Percentiles rank a stretch among this genome's conserved stretches.
Conservation (phyloP, 2,329 filamentous ascomycete genomes). For the Calonectria ilicicola region DNA sequence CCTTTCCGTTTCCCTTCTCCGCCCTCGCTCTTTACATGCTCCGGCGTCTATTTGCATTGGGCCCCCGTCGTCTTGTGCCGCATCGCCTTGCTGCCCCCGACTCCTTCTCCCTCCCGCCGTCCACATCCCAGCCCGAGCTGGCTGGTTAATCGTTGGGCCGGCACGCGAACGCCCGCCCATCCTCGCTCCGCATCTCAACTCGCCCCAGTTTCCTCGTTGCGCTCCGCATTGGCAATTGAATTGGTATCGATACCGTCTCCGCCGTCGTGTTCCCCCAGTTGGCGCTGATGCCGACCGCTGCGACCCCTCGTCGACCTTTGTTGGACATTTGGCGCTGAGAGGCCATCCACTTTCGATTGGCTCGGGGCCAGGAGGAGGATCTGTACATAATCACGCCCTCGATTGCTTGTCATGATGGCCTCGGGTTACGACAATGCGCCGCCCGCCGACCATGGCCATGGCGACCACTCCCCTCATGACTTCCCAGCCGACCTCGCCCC, state of each 20-base stretch:
- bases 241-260: conserved; percentile 41
- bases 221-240: conserved; percentile 41
- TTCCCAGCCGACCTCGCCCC: conserved; percentile 46
- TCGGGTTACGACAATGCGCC: conserved; percentile 60
- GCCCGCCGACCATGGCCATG: conserved; percentile 52
- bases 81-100: conserved; percentile 44
- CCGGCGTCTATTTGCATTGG: conserved; percentile 36
- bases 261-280: conserved; percentile 32
- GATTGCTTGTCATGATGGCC: conserved; percentile 53
- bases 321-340: conserved; percentile 49
- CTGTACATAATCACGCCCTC: conserved; percentile 37
- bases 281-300: conserved; percentile 54
- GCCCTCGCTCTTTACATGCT: conserved; percentile 37
- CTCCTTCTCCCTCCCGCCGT: conserved; percentile 37
- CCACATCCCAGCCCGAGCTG: conserved; percentile 37
- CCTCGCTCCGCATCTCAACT: conserved; percentile 30
- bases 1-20: conserved; percentile 8
- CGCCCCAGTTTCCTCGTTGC: conserved; percentile 31
- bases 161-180: conserved; percentile 43
- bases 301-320: conserved; percentile 47
- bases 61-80: conserved; percentile 41
- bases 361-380: conserved; percentile 43
- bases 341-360: conserved; percentile 35
- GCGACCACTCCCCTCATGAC: conserved; percentile 41
- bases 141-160: conserved; percentile 39